Percentiles rank a stretch among this genome's conserved stretches.
These are phyloP conservation scores for Tetrahymena malaccensis DNA, from an alignment of 73 alveolate genomes.

Conservation along the genomic window DNA sequence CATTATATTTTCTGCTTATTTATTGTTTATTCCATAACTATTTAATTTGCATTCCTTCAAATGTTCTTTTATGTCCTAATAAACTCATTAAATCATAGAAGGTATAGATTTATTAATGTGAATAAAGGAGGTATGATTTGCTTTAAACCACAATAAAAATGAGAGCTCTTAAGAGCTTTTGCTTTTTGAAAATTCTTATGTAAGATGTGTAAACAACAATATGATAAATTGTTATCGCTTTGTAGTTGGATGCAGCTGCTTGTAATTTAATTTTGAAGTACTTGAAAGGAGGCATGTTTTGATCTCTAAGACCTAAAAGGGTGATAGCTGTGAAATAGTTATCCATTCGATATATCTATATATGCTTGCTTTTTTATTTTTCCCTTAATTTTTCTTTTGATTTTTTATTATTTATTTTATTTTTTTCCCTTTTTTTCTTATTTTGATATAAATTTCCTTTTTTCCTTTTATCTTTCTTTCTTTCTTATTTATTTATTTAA, in stretches of 20 bases:
- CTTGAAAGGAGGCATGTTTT: constrained; percentile 43
- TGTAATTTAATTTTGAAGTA: neutral
- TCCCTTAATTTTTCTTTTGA: neutral
- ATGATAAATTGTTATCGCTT: neutral
- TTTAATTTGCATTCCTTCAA: neutral
- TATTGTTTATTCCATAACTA: neutral
- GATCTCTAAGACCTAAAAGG: constrained; percentile 37
- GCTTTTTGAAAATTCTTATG: neutral
- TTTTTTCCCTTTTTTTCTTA: neutral
- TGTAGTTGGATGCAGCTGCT: neutral
- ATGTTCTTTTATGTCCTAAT: neutral
- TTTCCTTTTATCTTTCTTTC: neutral
- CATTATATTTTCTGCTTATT: neutral
- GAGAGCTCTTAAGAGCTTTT: neutral
- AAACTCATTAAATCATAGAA: neutral
- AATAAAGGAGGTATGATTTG: neutral
- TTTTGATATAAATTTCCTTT: neutral
- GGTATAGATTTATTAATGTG: neutral
- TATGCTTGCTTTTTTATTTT: neutral
- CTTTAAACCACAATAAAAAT: neutral
- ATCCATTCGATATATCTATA: constrained; percentile 24
- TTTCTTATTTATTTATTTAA: neutral
- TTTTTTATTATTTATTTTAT: neutral
- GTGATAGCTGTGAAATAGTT: constrained; percentile 44
- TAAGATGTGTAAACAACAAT: neutral